Conservation (phyloP, 352 stramenopile species). For the Phytopythium aichiense region DNA sequence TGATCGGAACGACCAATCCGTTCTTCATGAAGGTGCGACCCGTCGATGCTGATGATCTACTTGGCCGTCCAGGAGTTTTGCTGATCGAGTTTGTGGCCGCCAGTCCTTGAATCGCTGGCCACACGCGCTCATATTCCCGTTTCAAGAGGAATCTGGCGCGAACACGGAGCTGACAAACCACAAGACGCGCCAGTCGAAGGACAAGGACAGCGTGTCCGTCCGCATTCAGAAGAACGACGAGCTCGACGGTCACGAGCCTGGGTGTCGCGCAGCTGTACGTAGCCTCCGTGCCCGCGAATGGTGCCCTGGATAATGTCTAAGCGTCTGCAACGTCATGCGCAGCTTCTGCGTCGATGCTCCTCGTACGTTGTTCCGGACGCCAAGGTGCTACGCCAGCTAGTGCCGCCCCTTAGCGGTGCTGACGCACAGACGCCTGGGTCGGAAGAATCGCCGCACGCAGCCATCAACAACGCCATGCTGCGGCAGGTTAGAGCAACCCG, state of each 20-base stretch:
- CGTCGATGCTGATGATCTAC: neutral
- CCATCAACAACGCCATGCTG: slow-evolving; percentile 86
- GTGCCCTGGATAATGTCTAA: slow-evolving; percentile 1
- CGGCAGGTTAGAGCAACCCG: slow-evolving; percentile 39
- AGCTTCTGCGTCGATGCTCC: slow-evolving; percentile 61
- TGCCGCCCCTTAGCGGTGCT: slow-evolving; percentile 41
- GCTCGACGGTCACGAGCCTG: slow-evolving; percentile 34
- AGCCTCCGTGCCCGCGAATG: neutral
- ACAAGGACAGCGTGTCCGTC: slow-evolving; percentile 34
- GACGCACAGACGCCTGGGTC: slow-evolving; percentile 41
- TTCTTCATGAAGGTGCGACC: slow-evolving; percentile 80
- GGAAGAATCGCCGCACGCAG: slow-evolving; percentile 62
- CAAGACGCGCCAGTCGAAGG: slow-evolving; percentile 21
- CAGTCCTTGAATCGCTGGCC: slow-evolving; percentile 75
- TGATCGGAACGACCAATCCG: slow-evolving; percentile 83
- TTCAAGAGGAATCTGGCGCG: slow-evolving; percentile 33
- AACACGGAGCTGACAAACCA: slow-evolving; percentile 15
- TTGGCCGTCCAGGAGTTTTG: neutral
- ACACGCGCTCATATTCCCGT: slow-evolving; percentile 77
- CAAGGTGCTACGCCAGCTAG: slow-evolving; percentile 61
- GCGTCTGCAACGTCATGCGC: neutral
- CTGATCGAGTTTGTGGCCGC: neutral
- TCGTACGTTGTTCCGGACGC: slow-evolving; percentile 52
- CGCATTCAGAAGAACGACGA: slow-evolving; percentile 56
- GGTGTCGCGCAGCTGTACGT: slow-evolving; percentile 34